A percentile compares a stretch with the other conserved stretches of the same genome.
phyloP scores from a whole-genome alignment of 1,284 basidiomycete species.

The Jaminaea rosea region DNA sequence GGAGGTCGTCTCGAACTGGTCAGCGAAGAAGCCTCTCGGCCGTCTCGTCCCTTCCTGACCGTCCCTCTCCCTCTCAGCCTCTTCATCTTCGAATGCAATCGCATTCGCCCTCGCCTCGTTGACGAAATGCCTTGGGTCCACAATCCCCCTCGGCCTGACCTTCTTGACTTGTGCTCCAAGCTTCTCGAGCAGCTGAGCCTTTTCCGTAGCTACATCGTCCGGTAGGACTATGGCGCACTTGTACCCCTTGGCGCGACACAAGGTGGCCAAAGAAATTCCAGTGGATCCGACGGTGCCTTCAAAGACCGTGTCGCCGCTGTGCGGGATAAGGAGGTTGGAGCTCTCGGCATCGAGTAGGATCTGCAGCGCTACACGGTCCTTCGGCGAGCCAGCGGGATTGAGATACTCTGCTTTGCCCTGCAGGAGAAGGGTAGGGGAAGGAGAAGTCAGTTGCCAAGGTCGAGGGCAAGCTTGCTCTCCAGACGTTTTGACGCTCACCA shows the following conservation, averaged over 20 bases:
- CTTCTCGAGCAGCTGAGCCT: slow-evolving; percentile 69
- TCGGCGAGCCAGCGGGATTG: slow-evolving; percentile 94
- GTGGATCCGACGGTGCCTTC: slow-evolving; percentile 97
- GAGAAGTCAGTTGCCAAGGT: neutral
- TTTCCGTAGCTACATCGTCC: slow-evolving; percentile 67
- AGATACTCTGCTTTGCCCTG: slow-evolving; percentile 90
- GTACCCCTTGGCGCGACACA: slow-evolving; percentile 60
- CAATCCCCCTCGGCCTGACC: slow-evolving; percentile 42
- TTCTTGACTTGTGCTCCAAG: slow-evolving; percentile 80
- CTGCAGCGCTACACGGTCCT: slow-evolving; percentile 85
- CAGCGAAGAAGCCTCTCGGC: slow-evolving; percentile 62
- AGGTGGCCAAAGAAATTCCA: slow-evolving; percentile 86
- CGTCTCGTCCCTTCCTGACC: slow-evolving; percentile 4
- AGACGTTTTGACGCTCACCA: slow-evolving; percentile 49
- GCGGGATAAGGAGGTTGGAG: slow-evolving; percentile 68
- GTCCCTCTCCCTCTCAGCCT: slow-evolving; percentile 10
- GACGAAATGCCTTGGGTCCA: slow-evolving; percentile 44
- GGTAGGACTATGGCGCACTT: slow-evolving; percentile 45
- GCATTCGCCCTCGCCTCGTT: slow-evolving; percentile 39
- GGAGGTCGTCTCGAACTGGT: slow-evolving; percentile 70
- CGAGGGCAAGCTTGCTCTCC: too few relatives aligned
- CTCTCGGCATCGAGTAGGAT: slow-evolving; percentile 75
- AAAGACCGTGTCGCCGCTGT: slow-evolving; percentile 86
- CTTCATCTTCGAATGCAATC: slow-evolving; percentile 25
- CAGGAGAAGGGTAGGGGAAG: neutral